phyloP scores from a whole-genome alignment of 176 grass and related monocot species.

The Coix lacrymajobi region DNA sequence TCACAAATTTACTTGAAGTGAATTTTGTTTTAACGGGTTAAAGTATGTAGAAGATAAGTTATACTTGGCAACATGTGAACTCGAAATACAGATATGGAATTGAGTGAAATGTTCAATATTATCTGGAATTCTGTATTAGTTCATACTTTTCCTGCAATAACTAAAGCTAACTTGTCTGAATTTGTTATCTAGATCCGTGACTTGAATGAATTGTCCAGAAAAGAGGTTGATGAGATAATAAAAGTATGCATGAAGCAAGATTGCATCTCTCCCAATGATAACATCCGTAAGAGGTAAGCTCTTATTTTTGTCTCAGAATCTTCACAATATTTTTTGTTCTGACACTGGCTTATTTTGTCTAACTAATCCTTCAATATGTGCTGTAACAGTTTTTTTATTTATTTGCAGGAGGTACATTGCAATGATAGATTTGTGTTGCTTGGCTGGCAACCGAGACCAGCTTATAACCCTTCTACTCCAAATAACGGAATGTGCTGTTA shows the following conservation, averaged over 20 bases:
- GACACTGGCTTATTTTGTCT: background rate
- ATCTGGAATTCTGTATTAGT: background rate
- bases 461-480: conserved; percentile 77
- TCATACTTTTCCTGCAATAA: background rate
- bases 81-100: background rate
- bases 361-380: conserved; percentile 6
- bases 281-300: conserved; percentile 44
- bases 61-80: background rate
- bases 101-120: background rate
- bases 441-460: conserved; percentile 78
- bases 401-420: conserved; percentile 86
- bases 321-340: background rate
- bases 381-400: conserved; percentile 19
- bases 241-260: conserved; percentile 60
- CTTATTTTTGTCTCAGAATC: background rate
- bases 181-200: conserved; percentile 35
- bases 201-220: conserved; percentile 53
- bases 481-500: conserved; percentile 63
- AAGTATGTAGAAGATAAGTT: background rate
- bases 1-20: background rate
- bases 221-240: conserved; percentile 58
- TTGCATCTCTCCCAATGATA: conserved; percentile 45
- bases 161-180: conserved; percentile 15
- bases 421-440: conserved; percentile 86
- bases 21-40: background rate